Evolutionary conservation across 768 basidiomycete genomes (phyloP).

Genomic region (Serendipita vermifera): DNA sequence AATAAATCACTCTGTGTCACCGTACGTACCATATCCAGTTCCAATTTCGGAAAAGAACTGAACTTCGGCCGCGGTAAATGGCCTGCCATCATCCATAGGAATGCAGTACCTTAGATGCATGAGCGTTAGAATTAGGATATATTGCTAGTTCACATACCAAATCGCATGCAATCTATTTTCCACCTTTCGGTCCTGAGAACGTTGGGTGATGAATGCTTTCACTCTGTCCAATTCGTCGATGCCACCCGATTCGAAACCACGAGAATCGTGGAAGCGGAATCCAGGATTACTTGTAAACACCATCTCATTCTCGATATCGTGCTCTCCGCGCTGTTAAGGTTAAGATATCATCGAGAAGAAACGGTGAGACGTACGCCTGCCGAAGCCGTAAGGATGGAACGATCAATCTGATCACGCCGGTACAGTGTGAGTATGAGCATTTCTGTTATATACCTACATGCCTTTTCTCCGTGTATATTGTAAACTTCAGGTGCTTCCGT

Average conservation of each 20-base stretch:
- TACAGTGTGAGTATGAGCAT: not conserved
- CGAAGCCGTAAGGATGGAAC: not conserved
- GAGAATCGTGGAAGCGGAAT: slow-evolving; percentile 33
- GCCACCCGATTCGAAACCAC: slow-evolving; percentile 30
- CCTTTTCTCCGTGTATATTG: not conserved
- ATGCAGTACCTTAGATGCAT: slow-evolving; percentile 29
- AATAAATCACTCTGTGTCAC: too few relatives aligned
- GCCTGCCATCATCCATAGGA: slow-evolving; percentile 20
- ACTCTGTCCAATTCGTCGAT: slow-evolving; percentile 22
- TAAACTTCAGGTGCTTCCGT: slow-evolving; percentile 12
- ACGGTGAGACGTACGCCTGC: too few relatives aligned
- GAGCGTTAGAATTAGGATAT: not conserved
- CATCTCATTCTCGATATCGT: slow-evolving; percentile 25
- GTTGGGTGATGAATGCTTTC: slow-evolving; percentile 23
- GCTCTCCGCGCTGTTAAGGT: slow-evolving; percentile 27
- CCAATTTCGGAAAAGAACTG: slow-evolving; percentile 20
- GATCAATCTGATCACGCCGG: not conserved
- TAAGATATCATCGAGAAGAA: too few relatives aligned
- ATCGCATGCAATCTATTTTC: slow-evolving; percentile 28
- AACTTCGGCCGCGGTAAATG: slow-evolving; percentile 22
- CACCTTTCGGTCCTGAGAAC: slow-evolving; percentile 15
- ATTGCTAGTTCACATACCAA: slow-evolving; percentile 21
- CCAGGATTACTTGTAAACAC: slow-evolving; percentile 23
- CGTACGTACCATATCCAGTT: not conserved
- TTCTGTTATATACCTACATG: not conserved